Evolutionary conservation across 75 land plant species (phyloP).

Genomic region (Sequoia sempervirens): DNA sequence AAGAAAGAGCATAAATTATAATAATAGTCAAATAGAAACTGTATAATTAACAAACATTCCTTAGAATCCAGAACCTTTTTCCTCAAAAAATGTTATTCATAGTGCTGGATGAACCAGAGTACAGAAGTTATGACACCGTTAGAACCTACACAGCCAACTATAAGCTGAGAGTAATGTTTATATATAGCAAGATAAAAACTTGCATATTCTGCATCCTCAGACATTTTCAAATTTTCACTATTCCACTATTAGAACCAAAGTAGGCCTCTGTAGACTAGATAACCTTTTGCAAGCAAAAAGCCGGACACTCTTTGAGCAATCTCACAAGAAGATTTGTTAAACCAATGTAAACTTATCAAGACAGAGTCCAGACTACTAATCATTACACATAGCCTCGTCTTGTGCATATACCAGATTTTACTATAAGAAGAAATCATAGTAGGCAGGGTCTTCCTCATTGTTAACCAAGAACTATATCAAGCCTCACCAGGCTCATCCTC

Average conservation of each 20-base stretch:
- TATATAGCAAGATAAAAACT: too few species aligned
- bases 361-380: too few species aligned
- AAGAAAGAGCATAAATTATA: neutral
- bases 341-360: too few species aligned
- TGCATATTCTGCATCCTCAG: neutral
- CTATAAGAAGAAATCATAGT: too few species aligned
- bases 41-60: too few species aligned
- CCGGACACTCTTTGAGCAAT: too few species aligned
- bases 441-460: too few species aligned
- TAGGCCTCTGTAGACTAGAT: neutral
- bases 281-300: neutral
- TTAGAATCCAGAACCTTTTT: neutral
- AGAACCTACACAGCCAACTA: neutral
- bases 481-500: too few species aligned
- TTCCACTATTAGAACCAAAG: neutral
- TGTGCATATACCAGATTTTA: too few species aligned
- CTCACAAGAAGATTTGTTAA: neutral
- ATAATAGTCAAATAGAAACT: neutral
- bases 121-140: neutral
- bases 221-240: neutral
- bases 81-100: neutral
- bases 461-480: too few species aligned
- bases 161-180: too few species aligned
- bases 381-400: too few species aligned
- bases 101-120: neutral